Base-by-base conservation (phyloP, 768 basidiomycete genomes). In the Trametes punicea region DNA sequence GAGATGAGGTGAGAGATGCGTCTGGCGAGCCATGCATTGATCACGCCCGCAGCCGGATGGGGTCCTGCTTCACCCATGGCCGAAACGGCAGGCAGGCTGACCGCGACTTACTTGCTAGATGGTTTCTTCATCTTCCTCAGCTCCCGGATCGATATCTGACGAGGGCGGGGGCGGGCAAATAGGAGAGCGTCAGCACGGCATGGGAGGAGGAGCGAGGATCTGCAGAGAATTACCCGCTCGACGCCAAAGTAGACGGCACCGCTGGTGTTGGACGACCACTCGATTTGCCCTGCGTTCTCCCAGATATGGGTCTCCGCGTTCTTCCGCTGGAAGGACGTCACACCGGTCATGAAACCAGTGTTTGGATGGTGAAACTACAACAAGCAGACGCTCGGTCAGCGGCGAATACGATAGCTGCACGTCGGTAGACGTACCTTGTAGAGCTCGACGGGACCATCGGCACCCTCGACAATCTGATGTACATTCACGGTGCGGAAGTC, bases 281-380 rank as follows among this genome's bases (percentile, higher is more conserved):
- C 76, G 53, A 84, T 76, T 31, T 76, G 69, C 3, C 82, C 83
- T 2, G 80, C 81, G 16, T 73, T 73, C 64, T 84, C 82, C 61
- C 78, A 82, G 18, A 71, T 61, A 15, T 65, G 50, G 1, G 77
- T 80, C 6, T 61, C 63, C 10, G 72, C 46, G 62, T 83, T 82
- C 60, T 73, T 77, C 47, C 81, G 75, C 52, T 75, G 73, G 51
- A 78, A 80, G 4, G 75, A 75, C 4, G 81, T 82, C 10, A 71
- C 71, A 1, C 77, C 75, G 16, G 60, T 55, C 33, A 67, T 65
- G 30, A 72, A 64, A 29, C 78, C 77, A 4, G 77, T 79, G 11
- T 73, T 63, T 0, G 80, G 65, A 40, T 68, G 63, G 48, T 62
- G 44, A 46, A 65, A 63, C 66, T 65, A 33, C 2, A 2, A 1